phyloP scores from a whole-genome alignment of 306 rosid genomes.

The Phaseolus lunatus region DNA sequence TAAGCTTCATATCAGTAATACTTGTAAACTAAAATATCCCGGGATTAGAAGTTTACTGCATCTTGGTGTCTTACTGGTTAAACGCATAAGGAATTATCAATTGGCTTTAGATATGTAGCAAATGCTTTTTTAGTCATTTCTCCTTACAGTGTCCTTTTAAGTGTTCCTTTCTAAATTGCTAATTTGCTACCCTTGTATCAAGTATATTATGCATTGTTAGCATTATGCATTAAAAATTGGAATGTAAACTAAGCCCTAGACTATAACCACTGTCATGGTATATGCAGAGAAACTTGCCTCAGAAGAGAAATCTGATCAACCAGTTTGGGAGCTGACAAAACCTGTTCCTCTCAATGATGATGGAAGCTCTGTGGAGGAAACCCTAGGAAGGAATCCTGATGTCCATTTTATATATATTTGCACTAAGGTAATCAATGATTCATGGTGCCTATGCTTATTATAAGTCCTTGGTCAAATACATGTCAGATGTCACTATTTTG shows the following conservation, averaged over 20 bases:
- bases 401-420: constrained; percentile 82
- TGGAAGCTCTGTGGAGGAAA: constrained; percentile 66
- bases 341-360: constrained; percentile 73
- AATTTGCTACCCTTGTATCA: constrained; percentile 2
- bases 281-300: constrained; percentile 71
- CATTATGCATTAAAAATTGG: constrained; percentile 26
- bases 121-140: too few relatives aligned
- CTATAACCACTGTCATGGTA: constrained; percentile 15
- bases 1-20: too few relatives aligned
- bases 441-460: not conserved
- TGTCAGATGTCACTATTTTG: constrained; percentile 5
- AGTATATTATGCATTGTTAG: not conserved
- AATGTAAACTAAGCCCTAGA: not conserved
- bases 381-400: constrained; percentile 72
- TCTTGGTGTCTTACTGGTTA: too few relatives aligned
- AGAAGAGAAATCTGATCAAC: constrained; percentile 55
- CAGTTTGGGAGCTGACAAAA: constrained; percentile 76
- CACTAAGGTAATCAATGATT: constrained; percentile 61
- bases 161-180: constrained; percentile 6
- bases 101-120: too few relatives aligned
- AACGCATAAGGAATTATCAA: too few relatives aligned
- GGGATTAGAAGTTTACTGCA: too few relatives aligned
- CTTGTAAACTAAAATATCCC: too few relatives aligned
- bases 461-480: constrained; percentile 18
- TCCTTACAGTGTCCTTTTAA: too few relatives aligned